phyloP scores from a whole-genome alignment of 1,284 basidiomycete species.

The Cyathus olla region DNA sequence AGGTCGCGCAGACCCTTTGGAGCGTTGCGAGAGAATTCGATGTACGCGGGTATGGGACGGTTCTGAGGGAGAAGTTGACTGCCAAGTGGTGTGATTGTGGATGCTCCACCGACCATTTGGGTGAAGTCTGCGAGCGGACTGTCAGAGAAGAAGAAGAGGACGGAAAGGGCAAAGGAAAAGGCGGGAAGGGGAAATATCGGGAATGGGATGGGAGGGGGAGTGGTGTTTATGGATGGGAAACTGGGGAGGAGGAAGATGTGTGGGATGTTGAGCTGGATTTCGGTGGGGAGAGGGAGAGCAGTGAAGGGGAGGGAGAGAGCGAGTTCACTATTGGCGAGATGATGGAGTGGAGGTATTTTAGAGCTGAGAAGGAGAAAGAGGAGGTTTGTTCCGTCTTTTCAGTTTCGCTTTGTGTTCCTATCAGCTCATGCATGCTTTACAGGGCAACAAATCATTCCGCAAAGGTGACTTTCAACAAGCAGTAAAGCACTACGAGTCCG shows the following conservation, averaged over 20 bases:
- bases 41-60: slow-evolving; percentile 74
- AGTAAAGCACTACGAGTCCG: slow-evolving; percentile 65
- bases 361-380: slow-evolving; percentile 77
- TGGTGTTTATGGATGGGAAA: slow-evolving; percentile 75
- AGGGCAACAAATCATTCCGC: slow-evolving; percentile 77
- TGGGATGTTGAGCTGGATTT: slow-evolving; percentile 79
- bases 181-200: slow-evolving; percentile 65
- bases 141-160: slow-evolving; percentile 70
- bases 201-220: slow-evolving; percentile 81
- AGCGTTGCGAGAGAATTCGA: slow-evolving; percentile 75
- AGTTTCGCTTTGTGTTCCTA: background rate
- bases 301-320: slow-evolving; percentile 48
- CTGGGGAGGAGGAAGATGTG: slow-evolving; percentile 76
- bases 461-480: slow-evolving; percentile 65
- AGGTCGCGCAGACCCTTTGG: slow-evolving; percentile 71
- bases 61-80: slow-evolving; percentile 74
- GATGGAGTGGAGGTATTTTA: slow-evolving; percentile 76
- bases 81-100: slow-evolving; percentile 83
- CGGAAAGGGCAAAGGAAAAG: slow-evolving; percentile 45
- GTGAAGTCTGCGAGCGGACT: slow-evolving; percentile 77
- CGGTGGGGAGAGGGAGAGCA: slow-evolving; percentile 29
- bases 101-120: slow-evolving; percentile 79
- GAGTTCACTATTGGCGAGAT: slow-evolving; percentile 77
- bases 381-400: slow-evolving; percentile 47
- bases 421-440: too few species aligned